Evolutionary conservation across 179 eudicot species (phyloP).

Genomic region (Actinidia chinensis): DNA sequence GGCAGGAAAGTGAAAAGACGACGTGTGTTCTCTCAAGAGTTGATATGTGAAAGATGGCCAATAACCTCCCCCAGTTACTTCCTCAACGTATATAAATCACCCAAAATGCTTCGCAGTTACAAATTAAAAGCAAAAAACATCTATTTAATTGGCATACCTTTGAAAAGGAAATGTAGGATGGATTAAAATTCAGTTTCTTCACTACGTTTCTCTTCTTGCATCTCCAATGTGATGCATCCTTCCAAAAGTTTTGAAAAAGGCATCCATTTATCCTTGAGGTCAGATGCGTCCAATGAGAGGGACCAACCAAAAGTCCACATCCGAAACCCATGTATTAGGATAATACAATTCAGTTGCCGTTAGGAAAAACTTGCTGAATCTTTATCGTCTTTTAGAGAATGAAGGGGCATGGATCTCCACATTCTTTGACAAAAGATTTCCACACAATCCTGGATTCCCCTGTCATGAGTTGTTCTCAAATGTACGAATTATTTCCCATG

Average conservation of each 20-base stretch:
- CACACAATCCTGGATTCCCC: background rate
- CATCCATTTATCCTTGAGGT: background rate
- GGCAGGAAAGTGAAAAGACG: too few relatives aligned
- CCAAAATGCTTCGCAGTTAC: too few relatives aligned
- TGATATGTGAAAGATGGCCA: too few relatives aligned
- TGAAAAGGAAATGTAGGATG: too few relatives aligned
- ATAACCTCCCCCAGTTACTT: too few relatives aligned
- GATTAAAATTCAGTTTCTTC: background rate
- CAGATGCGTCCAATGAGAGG: constrained; percentile 15
- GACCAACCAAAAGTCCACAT: constrained; percentile 35
- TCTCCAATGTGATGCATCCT: background rate
- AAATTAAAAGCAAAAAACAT: too few relatives aligned
- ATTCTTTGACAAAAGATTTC: background rate
- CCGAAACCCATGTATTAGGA: constrained; percentile 29
- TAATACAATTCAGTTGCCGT: constrained; percentile 28
- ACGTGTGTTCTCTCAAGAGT: too few relatives aligned
- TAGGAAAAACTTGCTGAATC: background rate
- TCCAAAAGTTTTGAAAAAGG: constrained; percentile 6
- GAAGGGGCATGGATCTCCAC: background rate
- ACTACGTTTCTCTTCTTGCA: background rate
- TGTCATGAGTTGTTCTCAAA: background rate
- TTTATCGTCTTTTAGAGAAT: background rate
- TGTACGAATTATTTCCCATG: background rate
- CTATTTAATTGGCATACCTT: too few relatives aligned
- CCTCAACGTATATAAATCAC: too few relatives aligned